These are phyloP conservation scores for Arachis stenosperma DNA, from an alignment of 306 rosid genomes.

Conservation along the genomic window DNA sequence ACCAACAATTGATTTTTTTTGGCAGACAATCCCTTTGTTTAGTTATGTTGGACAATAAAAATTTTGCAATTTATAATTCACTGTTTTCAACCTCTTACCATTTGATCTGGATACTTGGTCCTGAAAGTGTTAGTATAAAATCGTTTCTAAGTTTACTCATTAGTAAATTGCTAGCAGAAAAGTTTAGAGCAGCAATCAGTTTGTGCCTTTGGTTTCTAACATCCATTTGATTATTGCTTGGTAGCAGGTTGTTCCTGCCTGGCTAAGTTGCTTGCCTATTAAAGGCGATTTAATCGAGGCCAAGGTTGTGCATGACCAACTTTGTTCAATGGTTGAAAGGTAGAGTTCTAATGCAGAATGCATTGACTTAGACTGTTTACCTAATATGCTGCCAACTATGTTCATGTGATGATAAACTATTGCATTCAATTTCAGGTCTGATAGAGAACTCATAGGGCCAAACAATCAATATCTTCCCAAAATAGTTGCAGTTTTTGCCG, in stretches of 20 bases:
- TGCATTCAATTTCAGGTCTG: constrained; percentile 58
- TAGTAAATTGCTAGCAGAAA: constrained; percentile 6
- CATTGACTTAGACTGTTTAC: constrained; percentile 9
- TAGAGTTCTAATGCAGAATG: constrained; percentile 36
- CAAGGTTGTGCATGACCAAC: constrained; percentile 71
- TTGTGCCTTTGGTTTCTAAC: constrained; percentile 32
- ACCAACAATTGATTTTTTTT: not conserved
- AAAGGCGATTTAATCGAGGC: constrained; percentile 81
- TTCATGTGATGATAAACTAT: not conserved
- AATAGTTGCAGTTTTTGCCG: constrained; percentile 72
- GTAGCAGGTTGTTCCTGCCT: constrained; percentile 70
- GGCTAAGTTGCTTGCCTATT: constrained; percentile 72
- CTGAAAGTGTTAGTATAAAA: not conserved
- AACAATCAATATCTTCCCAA: constrained; percentile 75
- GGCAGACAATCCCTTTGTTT: not conserved
- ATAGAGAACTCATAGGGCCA: constrained; percentile 67
- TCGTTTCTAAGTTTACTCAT: not conserved
- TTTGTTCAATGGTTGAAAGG: constrained; percentile 81
- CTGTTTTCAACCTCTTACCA: not conserved
- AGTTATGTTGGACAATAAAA: not conserved
- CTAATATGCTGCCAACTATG: not conserved
- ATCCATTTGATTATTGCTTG: constrained; percentile 16
- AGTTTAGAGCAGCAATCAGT: not conserved
- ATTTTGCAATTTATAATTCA: not conserved
- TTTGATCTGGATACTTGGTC: constrained; percentile 15